Base-by-base conservation (phyloP, 352 stramenopile genomes). In the Phytophthora megakarya region DNA sequence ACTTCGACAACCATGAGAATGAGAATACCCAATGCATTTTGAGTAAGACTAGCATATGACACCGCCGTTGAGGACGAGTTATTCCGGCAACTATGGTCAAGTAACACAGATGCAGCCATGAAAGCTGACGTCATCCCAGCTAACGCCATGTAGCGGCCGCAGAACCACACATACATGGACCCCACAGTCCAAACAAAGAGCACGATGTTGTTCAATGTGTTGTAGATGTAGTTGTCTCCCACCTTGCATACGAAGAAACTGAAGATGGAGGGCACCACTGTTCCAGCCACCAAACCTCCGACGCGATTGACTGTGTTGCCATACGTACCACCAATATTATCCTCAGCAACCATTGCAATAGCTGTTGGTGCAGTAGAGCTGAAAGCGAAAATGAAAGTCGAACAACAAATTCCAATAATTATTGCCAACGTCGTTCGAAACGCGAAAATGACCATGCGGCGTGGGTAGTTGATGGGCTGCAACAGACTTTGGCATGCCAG, bases 91-190 rank as follows among this genome's bases (percentile, higher is more conserved):
- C 50, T 75, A 33, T 89, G 75, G 45, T 86, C 69, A 2, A 90
- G 70, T 30, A 93, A 52, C 11, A 93, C 79, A 1, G 72, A 80
- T 0, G 81, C 73, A 25, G 80, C 76, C 78, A 91, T 89, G 44
- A 73, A 92, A 8, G 83, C 85, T 1, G 81, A 89, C 1, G 87
- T 80, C 72, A 91, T 84, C 3, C 84, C 84, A 0, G 81, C 81
- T 11, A 65, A 67, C 13, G 65, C 66, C 64, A 86, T 76, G 53
- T 88, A 91, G 18, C 56, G 61, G 12, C 75, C 73, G 28, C 68
- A 81, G 66, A 83, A 93, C 65, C 79, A 88, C 16, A 91, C 80
- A 39, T 93, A 93, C 78, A 93, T 90, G 30, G 81, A 93, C n/a
- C 67, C 53, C 32, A 75, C 70, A 0, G 72, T 84, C 81, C 84